Base-by-base conservation (phyloP, 495 filamentous ascomycete species). In the Aspergillus asperescens region DNA sequence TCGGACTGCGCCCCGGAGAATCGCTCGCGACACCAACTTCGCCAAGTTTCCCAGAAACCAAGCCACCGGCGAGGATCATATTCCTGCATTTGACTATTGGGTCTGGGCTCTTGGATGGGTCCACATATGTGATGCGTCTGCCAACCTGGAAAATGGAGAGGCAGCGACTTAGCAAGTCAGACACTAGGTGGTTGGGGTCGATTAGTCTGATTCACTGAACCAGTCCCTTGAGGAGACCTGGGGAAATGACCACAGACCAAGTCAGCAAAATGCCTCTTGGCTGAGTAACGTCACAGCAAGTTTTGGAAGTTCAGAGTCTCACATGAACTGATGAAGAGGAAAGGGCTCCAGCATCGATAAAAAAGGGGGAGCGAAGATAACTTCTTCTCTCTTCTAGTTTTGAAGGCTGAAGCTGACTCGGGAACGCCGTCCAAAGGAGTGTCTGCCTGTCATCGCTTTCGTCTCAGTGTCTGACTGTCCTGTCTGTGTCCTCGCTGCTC, bases 251-350 rank as follows among this genome's bases (percentile, higher is more conserved):
- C 49, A 42, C 37, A 39, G 49, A 25, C 45, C 45, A 48, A 23
- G 45, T 48, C 29, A 37, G 29, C 22, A 19, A 52, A 44, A 18
- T n/a, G 27, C 38, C 38, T 12, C 50, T 52, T 52, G 50, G 50
- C 50, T 45, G 50, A 25, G 50, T 52, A 46, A 52, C 50, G 22
- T 23, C 19, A 29, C 50, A 31, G 50, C 9, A 39, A 41, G 29
- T 46, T 52, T 52, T 12, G 8, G n/a, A 45, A 51, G 41, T 1
- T 4, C 6, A 18, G 35, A 22, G 38, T 7, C 16, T 20, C 38
- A 40, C 7, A 25, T 27, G 7, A 10, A 19, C 35, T 16, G 5
- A 19, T 38, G 1, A 42, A 1, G 2, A 42, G 7, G 15, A 22
- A 40, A 7, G 39, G 3, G 10, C 22, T 43, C 20, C 6, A 29